Percentiles rank a stretch among this genome's conserved stretches.
These are phyloP conservation scores for Trichoderma sp. DNA, from an alignment of 2,329 filamentous ascomycete genomes.

Conservation along the genomic window DNA sequence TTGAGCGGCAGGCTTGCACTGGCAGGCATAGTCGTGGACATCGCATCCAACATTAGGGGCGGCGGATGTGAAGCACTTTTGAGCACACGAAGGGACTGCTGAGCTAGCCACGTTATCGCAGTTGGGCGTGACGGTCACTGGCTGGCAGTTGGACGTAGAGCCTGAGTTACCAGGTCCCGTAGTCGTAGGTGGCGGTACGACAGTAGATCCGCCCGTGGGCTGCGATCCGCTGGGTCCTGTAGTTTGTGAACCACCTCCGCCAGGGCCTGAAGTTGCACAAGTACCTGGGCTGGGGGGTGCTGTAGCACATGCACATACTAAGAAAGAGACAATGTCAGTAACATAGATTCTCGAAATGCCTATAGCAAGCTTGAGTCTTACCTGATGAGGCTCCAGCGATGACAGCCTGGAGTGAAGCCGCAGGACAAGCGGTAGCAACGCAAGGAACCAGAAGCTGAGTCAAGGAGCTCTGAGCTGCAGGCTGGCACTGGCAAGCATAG, in stretches of 20 bases:
- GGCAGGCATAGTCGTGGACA: constrained; percentile 36
- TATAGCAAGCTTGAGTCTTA: neutral
- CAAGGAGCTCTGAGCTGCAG: constrained; percentile 32
- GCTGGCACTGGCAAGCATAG: constrained; percentile 38
- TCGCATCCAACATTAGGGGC: constrained; percentile 37
- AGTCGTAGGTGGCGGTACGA: neutral
- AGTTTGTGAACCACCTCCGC: neutral
- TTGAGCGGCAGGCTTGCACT: constrained; percentile 35
- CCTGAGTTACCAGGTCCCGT: neutral
- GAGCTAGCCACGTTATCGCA: constrained; percentile 37
- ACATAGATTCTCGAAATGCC: neutral
- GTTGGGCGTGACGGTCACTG: constrained; percentile 28
- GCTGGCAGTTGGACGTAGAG: constrained; percentile 11
- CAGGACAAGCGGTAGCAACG: constrained; percentile 34
- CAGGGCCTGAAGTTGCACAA: constrained; percentile 20
- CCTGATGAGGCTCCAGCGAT: constrained; percentile 34
- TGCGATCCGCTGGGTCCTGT: constrained; percentile 6
- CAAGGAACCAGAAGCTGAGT: constrained; percentile 36
- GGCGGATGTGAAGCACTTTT: constrained; percentile 37
- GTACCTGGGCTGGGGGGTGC: constrained; percentile 27
- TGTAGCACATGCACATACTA: constrained; percentile 30
- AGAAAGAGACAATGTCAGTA: neutral
- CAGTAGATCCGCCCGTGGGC: neutral
- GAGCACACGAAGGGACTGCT: constrained; percentile 37
- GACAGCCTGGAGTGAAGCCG: constrained; percentile 33